phyloP scores from a whole-genome alignment of 2,329 filamentous ascomycete species.

The Pestalotiopsis sp. region DNA sequence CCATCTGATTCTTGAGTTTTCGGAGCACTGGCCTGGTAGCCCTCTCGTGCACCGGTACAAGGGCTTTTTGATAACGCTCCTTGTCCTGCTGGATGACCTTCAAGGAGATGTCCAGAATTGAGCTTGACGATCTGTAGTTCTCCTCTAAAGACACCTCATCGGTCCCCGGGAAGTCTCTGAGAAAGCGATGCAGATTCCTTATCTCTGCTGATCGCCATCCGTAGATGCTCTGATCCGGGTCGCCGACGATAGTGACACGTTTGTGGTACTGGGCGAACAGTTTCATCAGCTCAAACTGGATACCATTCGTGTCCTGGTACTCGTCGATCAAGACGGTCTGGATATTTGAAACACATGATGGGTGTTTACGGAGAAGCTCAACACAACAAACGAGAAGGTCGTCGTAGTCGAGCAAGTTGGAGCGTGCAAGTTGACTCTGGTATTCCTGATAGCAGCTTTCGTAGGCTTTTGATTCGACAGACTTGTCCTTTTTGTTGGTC shows the following conservation, averaged over 20 bases:
- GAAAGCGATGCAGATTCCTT: conserved; percentile 79
- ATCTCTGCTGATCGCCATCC: conserved; percentile 93
- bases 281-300: conserved; percentile 93
- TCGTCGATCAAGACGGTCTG: conserved; percentile 93
- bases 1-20: conserved; percentile 65
- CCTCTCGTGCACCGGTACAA: conserved; percentile 77
- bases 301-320: conserved; percentile 94
- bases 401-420: conserved; percentile 91
- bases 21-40: conserved; percentile 82
- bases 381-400: conserved; percentile 85
- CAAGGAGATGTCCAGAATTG: conserved; percentile 77
- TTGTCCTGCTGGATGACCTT: conserved; percentile 89
- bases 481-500: conserved; percentile 44
- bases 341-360: conserved; percentile 83
- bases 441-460: conserved; percentile 73
- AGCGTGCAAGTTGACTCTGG: conserved; percentile 69
- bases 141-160: conserved; percentile 85
- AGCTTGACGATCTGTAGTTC: conserved; percentile 89
- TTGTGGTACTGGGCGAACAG: conserved; percentile 72
- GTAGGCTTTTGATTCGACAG: conserved; percentile 56
- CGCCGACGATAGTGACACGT: conserved; percentile 91
- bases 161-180: conserved; percentile 73
- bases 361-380: conserved; percentile 71
- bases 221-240: conserved; percentile 98
- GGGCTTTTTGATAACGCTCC: conserved; percentile 73